These are phyloP conservation scores for Ceratocystis albifundus DNA, from an alignment of 2,329 filamentous ascomycete species.

Conservation along the genomic window DNA sequence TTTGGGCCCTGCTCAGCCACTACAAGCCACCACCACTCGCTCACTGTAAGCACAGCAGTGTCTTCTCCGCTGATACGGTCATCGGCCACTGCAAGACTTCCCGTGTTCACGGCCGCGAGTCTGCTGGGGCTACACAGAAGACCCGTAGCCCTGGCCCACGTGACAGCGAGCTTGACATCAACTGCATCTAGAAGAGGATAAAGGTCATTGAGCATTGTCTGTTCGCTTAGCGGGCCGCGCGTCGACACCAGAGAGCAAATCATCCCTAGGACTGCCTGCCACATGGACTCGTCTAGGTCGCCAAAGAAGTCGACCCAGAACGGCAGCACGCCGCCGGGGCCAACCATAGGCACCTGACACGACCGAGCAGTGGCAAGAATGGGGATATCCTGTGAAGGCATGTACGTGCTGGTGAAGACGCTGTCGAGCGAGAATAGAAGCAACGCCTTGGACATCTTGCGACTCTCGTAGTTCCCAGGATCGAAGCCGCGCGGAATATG, in stretches of 20 bases:
- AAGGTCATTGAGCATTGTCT: slow-evolving; percentile 44
- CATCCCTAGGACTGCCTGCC: slow-evolving; percentile 52
- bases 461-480: slow-evolving; percentile 58
- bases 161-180: slow-evolving; percentile 47
- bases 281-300: slow-evolving; percentile 45
- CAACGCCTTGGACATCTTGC: slow-evolving; percentile 53
- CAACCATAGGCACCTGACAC: slow-evolving; percentile 35
- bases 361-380: slow-evolving; percentile 31
- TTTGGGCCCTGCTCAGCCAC: slow-evolving; percentile 32
- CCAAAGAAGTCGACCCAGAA: slow-evolving; percentile 64
- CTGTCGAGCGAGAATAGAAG: slow-evolving; percentile 53
- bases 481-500: slow-evolving; percentile 58
- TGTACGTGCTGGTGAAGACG: slow-evolving; percentile 51
- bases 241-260: slow-evolving; percentile 52
- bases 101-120: slow-evolving; percentile 22
- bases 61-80: neutral
- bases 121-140: slow-evolving; percentile 33
- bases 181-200: slow-evolving; percentile 50
- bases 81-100: neutral
- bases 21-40: slow-evolving; percentile 59
- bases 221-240: slow-evolving; percentile 45
- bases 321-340: slow-evolving; percentile 44
- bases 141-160: slow-evolving; percentile 47
- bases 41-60: slow-evolving; percentile 32
- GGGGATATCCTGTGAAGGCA: slow-evolving; percentile 42